A percentile compares a stretch with the other conserved stretches of the same genome.
Evolutionary conservation across 768 basidiomycete species (phyloP).

Genomic region (Mycena venus): DNA sequence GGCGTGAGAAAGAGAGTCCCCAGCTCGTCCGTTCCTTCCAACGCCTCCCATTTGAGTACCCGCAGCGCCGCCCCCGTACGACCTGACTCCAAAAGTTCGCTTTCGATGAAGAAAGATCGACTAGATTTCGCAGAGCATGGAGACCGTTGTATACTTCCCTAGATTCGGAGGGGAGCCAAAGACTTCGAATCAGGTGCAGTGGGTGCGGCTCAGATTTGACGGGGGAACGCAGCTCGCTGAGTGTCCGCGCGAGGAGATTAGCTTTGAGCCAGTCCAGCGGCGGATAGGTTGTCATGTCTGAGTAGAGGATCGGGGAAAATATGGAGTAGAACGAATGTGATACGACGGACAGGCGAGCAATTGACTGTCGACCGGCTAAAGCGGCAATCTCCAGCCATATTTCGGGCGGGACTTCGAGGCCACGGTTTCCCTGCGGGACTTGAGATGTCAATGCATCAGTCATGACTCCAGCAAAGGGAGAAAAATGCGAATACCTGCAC

Average conservation of each 20-base stretch:
- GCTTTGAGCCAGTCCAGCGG: neutral
- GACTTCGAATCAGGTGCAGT: neutral
- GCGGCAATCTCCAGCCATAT: neutral
- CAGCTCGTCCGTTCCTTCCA: neutral
- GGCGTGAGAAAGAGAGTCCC: neutral
- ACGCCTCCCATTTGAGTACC: neutral
- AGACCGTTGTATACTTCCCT: neutral
- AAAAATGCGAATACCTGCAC: neutral
- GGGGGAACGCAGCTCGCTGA: neutral
- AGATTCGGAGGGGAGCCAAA: neutral
- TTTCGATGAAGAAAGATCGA: neutral
- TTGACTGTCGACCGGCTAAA: neutral
- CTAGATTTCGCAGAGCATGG: neutral
- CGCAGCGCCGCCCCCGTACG: neutral
- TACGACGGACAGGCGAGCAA: neutral
- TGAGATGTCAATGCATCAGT: neutral
- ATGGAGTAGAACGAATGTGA: neutral
- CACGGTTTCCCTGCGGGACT: neutral
- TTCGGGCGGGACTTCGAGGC: neutral
- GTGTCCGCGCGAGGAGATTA: neutral
- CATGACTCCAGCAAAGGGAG: neutral
- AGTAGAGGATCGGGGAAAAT: neutral
- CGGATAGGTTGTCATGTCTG: neutral
- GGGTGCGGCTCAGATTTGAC: neutral
- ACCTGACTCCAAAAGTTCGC: neutral